Conservation (phyloP, 108 stramenopile species). For the Nannochloropsis gaditana region DNA sequence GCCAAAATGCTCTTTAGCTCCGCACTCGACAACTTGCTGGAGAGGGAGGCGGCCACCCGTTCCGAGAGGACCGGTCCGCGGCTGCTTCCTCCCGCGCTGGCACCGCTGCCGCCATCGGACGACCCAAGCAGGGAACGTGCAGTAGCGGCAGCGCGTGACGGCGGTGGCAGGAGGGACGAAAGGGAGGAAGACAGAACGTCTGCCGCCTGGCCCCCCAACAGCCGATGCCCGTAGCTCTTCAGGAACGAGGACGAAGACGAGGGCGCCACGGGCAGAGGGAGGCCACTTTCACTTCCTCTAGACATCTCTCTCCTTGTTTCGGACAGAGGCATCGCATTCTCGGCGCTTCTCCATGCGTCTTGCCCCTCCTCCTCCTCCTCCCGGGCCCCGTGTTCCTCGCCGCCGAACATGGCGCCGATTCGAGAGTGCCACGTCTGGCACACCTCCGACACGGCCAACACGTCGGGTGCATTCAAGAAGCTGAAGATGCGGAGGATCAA, state of each 20-base stretch:
- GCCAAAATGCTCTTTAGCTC: background rate
- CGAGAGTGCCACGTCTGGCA: background rate
- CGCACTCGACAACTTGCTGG: constrained; percentile 12
- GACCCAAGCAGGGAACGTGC: background rate
- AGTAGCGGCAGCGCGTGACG: background rate
- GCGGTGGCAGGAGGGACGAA: background rate
- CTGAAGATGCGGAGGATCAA: background rate
- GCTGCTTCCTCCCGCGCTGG: background rate
- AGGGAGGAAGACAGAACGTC: background rate
- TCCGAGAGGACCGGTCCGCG: background rate
- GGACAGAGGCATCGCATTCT: background rate
- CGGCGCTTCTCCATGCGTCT: background rate
- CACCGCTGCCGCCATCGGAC: background rate
- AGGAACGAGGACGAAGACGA: background rate
- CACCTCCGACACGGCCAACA: background rate
- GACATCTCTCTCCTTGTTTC: no score
- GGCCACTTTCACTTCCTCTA: no score
- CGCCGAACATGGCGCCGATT: background rate
- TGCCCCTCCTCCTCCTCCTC: background rate
- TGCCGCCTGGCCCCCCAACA: background rate
- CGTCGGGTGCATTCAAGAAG: constrained; percentile 6
- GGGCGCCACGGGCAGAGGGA: background rate
- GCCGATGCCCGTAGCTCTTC: background rate
- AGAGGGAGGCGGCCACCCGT: background rate
- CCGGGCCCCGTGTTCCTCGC: background rate